Percentiles rank a stretch among this genome's conserved stretches.
Conservation (phyloP, 1,139 yeast species). For the Scheffersomyces titani region DNA sequence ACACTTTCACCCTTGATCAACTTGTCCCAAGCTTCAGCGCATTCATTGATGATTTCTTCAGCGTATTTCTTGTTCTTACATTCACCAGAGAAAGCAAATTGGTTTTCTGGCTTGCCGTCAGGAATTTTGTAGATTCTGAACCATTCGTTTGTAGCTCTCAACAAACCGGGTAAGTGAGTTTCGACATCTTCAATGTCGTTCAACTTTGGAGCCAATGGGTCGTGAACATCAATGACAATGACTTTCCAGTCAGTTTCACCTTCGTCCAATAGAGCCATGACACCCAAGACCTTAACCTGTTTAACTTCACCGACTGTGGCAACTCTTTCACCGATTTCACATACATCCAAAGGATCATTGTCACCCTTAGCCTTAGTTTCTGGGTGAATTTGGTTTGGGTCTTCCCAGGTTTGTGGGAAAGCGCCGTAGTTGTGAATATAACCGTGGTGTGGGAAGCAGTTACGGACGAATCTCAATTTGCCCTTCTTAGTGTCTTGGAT, state of each 20-base stretch:
- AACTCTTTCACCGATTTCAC: slow-evolving; percentile 81
- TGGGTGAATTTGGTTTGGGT: slow-evolving; percentile 44
- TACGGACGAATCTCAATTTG: slow-evolving; percentile 80
- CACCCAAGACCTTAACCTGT: slow-evolving; percentile 88
- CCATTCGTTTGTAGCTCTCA: slow-evolving; percentile 88
- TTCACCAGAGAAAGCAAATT: slow-evolving; percentile 83
- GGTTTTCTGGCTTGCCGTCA: slow-evolving; percentile 86
- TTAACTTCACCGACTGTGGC: slow-evolving; percentile 75
- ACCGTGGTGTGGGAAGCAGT: slow-evolving; percentile 95
- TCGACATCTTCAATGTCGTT: slow-evolving; percentile 84
- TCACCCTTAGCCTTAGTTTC: slow-evolving; percentile 67
- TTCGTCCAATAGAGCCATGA: slow-evolving; percentile 91
- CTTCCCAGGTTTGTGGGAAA: slow-evolving; percentile 98
- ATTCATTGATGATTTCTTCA: slow-evolving; percentile 67
- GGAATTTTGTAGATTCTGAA: slow-evolving; percentile 95
- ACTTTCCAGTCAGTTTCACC: slow-evolving; percentile 99
- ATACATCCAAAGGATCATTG: slow-evolving; percentile 94
- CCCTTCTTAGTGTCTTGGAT: slow-evolving; percentile 93
- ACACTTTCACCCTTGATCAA: slow-evolving; percentile 57
- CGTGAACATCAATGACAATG: slow-evolving; percentile 78
- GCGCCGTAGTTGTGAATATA: slow-evolving; percentile 97
- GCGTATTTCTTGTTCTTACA: slow-evolving; percentile 74
- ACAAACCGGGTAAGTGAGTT: slow-evolving; percentile 77
- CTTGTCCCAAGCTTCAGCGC: slow-evolving; percentile 76
- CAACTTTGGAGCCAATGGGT: slow-evolving; percentile 75